These are phyloP conservation scores for Coprinopsis strossmayeri DNA, from an alignment of 768 basidiomycete species.

Conservation along the genomic window DNA sequence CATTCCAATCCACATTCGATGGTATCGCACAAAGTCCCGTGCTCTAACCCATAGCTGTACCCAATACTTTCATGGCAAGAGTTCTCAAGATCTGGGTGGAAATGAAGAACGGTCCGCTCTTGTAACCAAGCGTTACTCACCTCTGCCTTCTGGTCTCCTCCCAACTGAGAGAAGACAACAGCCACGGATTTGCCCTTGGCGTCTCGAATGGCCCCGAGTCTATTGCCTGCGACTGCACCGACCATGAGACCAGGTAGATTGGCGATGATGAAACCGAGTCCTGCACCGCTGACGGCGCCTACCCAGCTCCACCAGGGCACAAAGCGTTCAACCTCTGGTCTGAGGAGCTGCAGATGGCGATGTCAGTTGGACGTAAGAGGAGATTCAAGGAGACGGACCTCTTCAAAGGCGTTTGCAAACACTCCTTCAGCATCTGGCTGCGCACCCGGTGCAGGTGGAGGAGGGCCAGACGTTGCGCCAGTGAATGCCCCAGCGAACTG, in stretches of 20 bases:
- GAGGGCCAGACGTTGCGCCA: conserved; percentile 24
- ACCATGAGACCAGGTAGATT: conserved; percentile 84
- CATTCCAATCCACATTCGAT: neutral
- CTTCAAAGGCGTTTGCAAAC: conserved; percentile 89
- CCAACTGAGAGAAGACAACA: conserved; percentile 75
- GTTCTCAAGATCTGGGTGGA: conserved; percentile 64
- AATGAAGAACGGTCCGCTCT: neutral
- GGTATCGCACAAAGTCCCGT: too few species aligned
- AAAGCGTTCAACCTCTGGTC: conserved; percentile 72
- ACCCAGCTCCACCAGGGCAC: conserved; percentile 72
- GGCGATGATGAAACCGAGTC: conserved; percentile 55
- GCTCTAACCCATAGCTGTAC: conserved; percentile 35
- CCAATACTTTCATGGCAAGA: conserved; percentile 77
- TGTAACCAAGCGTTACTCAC: conserved; percentile 32
- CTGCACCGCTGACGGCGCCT: conserved; percentile 69
- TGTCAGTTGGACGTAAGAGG: neutral
- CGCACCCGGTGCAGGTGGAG: conserved; percentile 22
- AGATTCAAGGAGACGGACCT: conserved; percentile 37
- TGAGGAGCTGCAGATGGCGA: conserved; percentile 45
- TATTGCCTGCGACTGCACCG: conserved; percentile 82
- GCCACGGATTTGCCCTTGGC: conserved; percentile 94
- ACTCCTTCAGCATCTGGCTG: conserved; percentile 75
- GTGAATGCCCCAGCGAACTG: conserved; percentile 69
- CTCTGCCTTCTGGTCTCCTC: conserved; percentile 80
- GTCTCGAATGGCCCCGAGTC: conserved; percentile 87